Conservation (phyloP, 1,139 yeast species). For the Taiozyma sp. region DNA sequence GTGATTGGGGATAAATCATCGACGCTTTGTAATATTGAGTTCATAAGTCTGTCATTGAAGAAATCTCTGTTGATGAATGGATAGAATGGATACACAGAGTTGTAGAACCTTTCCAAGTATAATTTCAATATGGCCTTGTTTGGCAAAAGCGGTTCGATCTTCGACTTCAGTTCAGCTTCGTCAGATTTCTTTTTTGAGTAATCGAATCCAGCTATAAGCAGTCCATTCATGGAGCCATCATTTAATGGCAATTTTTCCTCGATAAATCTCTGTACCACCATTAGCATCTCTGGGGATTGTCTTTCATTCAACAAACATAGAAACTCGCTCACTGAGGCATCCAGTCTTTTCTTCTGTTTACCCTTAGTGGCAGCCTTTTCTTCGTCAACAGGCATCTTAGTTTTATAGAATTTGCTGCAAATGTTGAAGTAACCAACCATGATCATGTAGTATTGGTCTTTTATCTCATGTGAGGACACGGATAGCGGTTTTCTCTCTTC, state of each 20-base stretch:
- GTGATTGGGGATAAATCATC: slow-evolving; percentile 15
- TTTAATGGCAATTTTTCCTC: slow-evolving; percentile 13
- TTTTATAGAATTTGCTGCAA: slow-evolving; percentile 12
- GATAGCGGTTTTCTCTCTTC: slow-evolving; percentile 22
- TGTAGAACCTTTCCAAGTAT: slow-evolving; percentile 34
- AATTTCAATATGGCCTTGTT: slow-evolving; percentile 30
- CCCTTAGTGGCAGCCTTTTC: slow-evolving; percentile 3
- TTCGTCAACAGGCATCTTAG: slow-evolving; percentile 7
- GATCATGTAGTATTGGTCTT: slow-evolving; percentile 18
- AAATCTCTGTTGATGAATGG: slow-evolving; percentile 39
- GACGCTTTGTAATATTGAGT: slow-evolving; percentile 8
- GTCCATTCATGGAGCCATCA: slow-evolving; percentile 4
- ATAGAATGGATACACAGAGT: slow-evolving; percentile 37
- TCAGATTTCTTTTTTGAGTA: background rate
- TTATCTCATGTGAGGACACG: slow-evolving; percentile 12
- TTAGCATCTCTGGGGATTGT: slow-evolving; percentile 16
- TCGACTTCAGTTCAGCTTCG: slow-evolving; percentile 10
- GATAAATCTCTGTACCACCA: slow-evolving; percentile 15
- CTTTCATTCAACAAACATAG: slow-evolving; percentile 16
- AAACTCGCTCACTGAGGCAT: slow-evolving; percentile 17
- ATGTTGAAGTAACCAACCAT: slow-evolving; percentile 19
- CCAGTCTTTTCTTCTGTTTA: slow-evolving; percentile 15
- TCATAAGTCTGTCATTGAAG: slow-evolving; percentile 22
- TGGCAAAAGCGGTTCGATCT: slow-evolving; percentile 30
- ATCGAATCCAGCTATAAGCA: slow-evolving; percentile 6